Conservation (phyloP, 1,284 basidiomycete species). For the Coniferiporia sulphurascens region DNA sequence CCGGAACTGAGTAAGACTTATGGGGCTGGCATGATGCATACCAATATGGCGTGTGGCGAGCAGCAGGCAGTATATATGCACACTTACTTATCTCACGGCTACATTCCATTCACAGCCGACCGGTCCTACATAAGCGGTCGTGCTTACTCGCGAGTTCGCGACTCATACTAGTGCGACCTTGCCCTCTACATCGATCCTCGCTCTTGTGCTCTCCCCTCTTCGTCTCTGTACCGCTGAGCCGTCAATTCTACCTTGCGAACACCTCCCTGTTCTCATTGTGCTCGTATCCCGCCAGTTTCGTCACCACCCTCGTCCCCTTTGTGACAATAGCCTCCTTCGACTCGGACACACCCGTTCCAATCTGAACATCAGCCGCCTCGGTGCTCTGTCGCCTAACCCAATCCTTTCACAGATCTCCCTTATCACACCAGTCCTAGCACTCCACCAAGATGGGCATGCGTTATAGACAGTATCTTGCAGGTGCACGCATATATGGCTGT, state of each 20-base stretch:
- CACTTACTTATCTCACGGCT: neutral
- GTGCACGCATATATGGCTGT: conserved; percentile 89
- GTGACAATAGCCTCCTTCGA: conserved; percentile 6
- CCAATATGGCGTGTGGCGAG: neutral
- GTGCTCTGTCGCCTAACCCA: neutral
- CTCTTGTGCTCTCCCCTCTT: neutral
- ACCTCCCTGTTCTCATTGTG: neutral
- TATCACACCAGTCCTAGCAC: neutral
- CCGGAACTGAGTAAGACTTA: neutral
- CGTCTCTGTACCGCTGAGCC: neutral
- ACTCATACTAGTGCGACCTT: neutral
- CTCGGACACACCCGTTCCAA: neutral
- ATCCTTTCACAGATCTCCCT: neutral
- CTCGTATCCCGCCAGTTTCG: neutral
- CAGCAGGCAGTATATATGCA: neutral
- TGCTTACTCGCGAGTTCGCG: neutral
- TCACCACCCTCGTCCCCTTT: neutral
- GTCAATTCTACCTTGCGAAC: neutral
- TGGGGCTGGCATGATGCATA: neutral
- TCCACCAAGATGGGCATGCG: conserved; percentile 70
- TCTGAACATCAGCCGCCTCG: too few relatives aligned
- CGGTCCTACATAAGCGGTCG: conserved; percentile 9
- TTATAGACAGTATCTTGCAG: conserved; percentile 84
- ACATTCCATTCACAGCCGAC: conserved; percentile 5
- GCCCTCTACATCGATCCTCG: neutral